Evolutionary conservation across 2,329 filamentous ascomycete species (phyloP), one percentile per base, ranked within the genome.

Genomic region (Dothistroma pini): DNA sequence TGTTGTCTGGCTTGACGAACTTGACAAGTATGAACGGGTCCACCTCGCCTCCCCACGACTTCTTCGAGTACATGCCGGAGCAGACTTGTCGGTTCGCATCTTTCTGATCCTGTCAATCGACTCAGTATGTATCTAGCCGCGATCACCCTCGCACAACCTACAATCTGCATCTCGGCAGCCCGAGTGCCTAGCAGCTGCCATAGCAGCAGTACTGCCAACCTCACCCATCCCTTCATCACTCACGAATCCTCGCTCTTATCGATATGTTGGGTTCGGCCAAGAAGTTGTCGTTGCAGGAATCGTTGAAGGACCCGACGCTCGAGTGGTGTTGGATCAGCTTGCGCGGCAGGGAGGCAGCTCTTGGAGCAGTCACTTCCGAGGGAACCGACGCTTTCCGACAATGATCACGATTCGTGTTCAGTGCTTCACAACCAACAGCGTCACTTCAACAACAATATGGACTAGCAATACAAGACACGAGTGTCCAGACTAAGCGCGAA

Each of bases 1-100:
- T 62, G 70, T 84, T 75, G 75, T 78, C 81, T 76, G 80, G 76
- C 65, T 85, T 83, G 47, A 89, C 78, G 71, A 96, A 96, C 73
- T 91, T 91, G 75, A 91, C 84, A 68, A 89, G 83, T 75, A 97
- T 96, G 78, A 91, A 96, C 21, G 93, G 93, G 69, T 97, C 91
- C 62, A 91, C 84, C 38, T 86, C 84, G 61, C 93, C 93, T 69
- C 91, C 91, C 93, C 93, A 97, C 55, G 89, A 84, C 71, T 86
- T 89, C 74, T 86, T 88, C 78, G 90, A 93, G 80, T 97, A 97
- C 93, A 97, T 97, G 79, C 93, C 91, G 80, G 82, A 80, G 80
- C 93, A 97, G 84, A 89, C 85, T 79, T 96, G 90, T 72, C 86
- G 83, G 72, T 93, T 89, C 38, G 88, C 84, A 56, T 90, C 85